A percentile compares a stretch with the other conserved stretches of the same genome.
Conservation (phyloP, 2,329 filamentous ascomycete species). For the Aspergillus floridensis region DNA sequence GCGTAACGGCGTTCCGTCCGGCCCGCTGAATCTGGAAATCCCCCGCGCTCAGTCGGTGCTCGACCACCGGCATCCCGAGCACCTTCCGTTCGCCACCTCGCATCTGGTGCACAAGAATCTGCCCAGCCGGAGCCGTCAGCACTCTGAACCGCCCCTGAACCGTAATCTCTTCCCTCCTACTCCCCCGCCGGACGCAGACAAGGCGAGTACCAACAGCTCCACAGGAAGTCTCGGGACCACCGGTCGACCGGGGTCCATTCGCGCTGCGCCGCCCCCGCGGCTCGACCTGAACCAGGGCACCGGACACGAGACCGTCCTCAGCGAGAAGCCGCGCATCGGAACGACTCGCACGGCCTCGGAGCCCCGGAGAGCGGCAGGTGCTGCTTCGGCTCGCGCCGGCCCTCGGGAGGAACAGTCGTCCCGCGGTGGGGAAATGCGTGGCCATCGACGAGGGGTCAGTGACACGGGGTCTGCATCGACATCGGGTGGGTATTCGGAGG, state of each 20-base stretch:
- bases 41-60: slow-evolving; percentile 23
- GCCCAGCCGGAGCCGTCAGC: slow-evolving; percentile 70
- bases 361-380: slow-evolving; percentile 40
- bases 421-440: slow-evolving; percentile 28
- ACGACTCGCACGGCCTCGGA: slow-evolving; percentile 53
- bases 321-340: slow-evolving; percentile 44
- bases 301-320: background rate
- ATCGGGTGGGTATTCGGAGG: slow-evolving; percentile 39
- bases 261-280: slow-evolving; percentile 48
- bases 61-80: slow-evolving; percentile 79
- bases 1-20: slow-evolving; percentile 71
- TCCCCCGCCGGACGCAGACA: slow-evolving; percentile 89
- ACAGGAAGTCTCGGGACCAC: slow-evolving; percentile 32
- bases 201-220: slow-evolving; percentile 39
- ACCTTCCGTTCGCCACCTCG: slow-evolving; percentile 85
- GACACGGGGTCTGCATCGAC: slow-evolving; percentile 30
- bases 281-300: slow-evolving; percentile 34
- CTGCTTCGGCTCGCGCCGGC: slow-evolving; percentile 27
- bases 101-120: slow-evolving; percentile 89
- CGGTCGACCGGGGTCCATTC: slow-evolving; percentile 50
- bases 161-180: slow-evolving; percentile 93
- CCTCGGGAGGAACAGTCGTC: slow-evolving; percentile 21
- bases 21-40: slow-evolving; percentile 57
- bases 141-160: slow-evolving; percentile 76
- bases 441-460: slow-evolving; percentile 31